These are phyloP conservation scores for Discostella pseudostelligera DNA, from an alignment of 108 stramenopile genomes.

Conservation along the genomic window DNA sequence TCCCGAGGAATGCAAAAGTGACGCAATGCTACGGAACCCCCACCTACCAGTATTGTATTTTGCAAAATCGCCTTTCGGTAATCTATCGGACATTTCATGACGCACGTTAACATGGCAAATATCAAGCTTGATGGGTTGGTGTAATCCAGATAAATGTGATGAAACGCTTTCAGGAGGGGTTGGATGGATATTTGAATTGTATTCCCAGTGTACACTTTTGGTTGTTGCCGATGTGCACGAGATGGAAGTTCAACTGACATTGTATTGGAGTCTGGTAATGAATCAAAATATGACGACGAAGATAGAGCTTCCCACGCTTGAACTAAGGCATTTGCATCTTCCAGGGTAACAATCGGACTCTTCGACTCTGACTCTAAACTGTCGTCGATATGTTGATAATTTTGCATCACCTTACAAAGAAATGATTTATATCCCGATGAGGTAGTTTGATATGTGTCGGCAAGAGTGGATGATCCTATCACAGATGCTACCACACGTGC, in stretches of 20 bases:
- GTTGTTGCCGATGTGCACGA: not conserved
- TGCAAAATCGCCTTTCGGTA: slow-evolving; percentile 26
- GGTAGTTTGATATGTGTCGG: slow-evolving; percentile 21
- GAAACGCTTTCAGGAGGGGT: slow-evolving; percentile 34
- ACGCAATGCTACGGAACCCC: slow-evolving; percentile 30
- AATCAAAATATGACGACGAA: not conserved
- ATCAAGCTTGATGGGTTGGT: slow-evolving; percentile 30
- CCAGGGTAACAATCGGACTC: slow-evolving; percentile 5
- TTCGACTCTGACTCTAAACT: not conserved
- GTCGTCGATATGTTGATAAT: too few relatives aligned
- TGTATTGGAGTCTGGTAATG: slow-evolving; percentile 4
- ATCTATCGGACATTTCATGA: slow-evolving; percentile 26
- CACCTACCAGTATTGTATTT: slow-evolving; percentile 27
- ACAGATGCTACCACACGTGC: slow-evolving; percentile 25
- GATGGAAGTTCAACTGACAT: slow-evolving; percentile 30
- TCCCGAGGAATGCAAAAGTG: not conserved
- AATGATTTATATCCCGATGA: slow-evolving; percentile 35
- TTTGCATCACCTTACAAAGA: slow-evolving; percentile 11
- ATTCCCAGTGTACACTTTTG: not conserved
- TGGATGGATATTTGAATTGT: slow-evolving; percentile 11
- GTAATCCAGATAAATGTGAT: slow-evolving; percentile 36
- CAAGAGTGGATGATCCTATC: slow-evolving; percentile 22
- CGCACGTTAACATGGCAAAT: slow-evolving; percentile 27
- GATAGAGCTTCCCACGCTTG: slow-evolving; percentile 20
- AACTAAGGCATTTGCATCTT: slow-evolving; percentile 40